Evolutionary conservation across 352 stramenopile genomes (phyloP).

Genomic region (Phytophthora cactorum): DNA sequence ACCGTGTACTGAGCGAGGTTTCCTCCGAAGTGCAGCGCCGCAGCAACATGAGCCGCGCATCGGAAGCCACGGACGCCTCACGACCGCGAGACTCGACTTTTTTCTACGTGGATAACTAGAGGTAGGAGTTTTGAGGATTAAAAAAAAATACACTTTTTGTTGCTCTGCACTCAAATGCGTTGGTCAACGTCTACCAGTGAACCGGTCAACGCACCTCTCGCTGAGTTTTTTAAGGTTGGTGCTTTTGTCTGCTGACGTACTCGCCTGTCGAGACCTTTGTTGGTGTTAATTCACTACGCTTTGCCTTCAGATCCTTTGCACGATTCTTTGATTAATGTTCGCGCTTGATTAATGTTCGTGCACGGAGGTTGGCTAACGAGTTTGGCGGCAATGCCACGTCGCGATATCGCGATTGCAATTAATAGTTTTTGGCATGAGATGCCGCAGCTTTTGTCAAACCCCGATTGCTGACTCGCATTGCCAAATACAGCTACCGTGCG

Average conservation of each 20-base stretch:
- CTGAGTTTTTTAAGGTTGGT: no score
- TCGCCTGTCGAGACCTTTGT: background rate
- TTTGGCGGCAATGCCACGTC: background rate
- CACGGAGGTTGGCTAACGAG: background rate
- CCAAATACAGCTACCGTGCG: slow-evolving; percentile 7
- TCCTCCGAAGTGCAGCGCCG: slow-evolving; percentile 68
- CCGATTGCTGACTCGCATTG: slow-evolving; percentile 5
- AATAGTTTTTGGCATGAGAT: slow-evolving; percentile 14
- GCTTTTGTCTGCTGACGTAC: no score
- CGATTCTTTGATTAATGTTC: slow-evolving; percentile 1
- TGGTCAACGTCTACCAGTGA: slow-evolving; percentile 8
- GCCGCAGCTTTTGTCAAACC: background rate
- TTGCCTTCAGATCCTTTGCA: background rate
- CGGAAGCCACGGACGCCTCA: slow-evolving; percentile 40
- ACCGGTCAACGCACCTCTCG: background rate
- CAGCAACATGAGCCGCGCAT: slow-evolving; percentile 50
- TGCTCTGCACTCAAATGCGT: slow-evolving; percentile 11
- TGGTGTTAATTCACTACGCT: slow-evolving; percentile 9
- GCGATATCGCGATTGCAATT: background rate
- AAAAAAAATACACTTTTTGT: background rate
- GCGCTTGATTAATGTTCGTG: slow-evolving; percentile 11
- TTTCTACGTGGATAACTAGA: slow-evolving; percentile 70
- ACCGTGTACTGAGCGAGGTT: slow-evolving; percentile 75
- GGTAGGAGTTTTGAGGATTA: slow-evolving; percentile 16
- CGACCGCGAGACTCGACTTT: slow-evolving; percentile 77